phyloP scores from a whole-genome alignment of 176 grass and related monocot genomes.

The Luzula sylvatica region DNA sequence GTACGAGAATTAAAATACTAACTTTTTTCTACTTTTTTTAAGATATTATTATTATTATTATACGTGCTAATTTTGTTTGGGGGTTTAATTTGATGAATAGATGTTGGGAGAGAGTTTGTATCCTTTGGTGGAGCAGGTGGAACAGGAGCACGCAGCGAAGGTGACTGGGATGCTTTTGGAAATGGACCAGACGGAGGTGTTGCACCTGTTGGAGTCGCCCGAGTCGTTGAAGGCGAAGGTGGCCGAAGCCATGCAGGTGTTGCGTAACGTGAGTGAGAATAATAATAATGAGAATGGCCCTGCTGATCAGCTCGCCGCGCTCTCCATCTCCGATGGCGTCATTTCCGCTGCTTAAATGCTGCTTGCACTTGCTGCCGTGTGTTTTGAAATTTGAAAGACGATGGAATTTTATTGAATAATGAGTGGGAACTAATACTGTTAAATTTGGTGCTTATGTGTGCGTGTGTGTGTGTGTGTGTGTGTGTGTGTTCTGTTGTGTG shows the following conservation, averaged over 20 bases:
- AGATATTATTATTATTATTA: background rate
- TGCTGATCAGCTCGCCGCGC: constrained; percentile 47
- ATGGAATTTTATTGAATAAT: too few species aligned
- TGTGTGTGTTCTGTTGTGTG: background rate
- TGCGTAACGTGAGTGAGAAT: constrained; percentile 37
- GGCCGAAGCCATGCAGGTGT: constrained; percentile 85
- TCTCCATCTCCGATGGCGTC: constrained; percentile 44
- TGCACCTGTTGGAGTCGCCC: constrained; percentile 78
- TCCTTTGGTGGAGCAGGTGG: constrained; percentile 73
- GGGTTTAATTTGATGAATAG: constrained; percentile 22
- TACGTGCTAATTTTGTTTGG: background rate
- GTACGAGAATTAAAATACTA: constrained; percentile 25
- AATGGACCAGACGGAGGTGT: constrained; percentile 93
- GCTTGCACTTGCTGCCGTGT: background rate
- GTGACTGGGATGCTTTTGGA: constrained; percentile 90
- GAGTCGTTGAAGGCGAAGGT: constrained; percentile 85
- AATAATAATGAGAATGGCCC: constrained; percentile 16
- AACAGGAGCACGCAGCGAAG: constrained; percentile 68
- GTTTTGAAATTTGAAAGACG: too few species aligned
- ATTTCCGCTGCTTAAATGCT: constrained; percentile 33
- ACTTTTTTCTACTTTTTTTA: background rate
- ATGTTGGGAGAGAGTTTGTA: constrained; percentile 88
- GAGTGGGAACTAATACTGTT: too few species aligned
- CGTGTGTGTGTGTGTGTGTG: constrained; percentile 1
- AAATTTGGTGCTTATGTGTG: background rate